Percentiles rank a stretch among this genome's conserved stretches.
Evolutionary conservation across 495 filamentous ascomycete species (phyloP).

Genomic region (Bathelium albidoporum): DNA sequence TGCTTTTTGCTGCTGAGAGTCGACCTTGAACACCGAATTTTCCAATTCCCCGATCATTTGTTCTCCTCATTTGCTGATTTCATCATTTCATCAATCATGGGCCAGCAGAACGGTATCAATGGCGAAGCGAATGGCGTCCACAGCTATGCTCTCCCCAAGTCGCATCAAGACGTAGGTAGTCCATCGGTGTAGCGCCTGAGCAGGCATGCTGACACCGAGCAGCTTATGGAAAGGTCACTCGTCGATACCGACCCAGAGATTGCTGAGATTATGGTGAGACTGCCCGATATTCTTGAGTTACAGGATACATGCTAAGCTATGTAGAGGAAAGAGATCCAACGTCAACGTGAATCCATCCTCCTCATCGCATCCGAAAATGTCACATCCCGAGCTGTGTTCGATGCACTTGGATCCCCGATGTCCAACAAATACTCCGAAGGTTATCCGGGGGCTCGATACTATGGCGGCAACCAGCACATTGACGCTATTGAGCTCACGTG

Average conservation of each 20-base stretch:
- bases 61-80: no score
- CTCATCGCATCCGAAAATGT: slow-evolving; percentile 94
- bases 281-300: neutral
- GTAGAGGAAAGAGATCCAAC: slow-evolving; percentile 86
- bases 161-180: slow-evolving; percentile 73
- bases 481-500: slow-evolving; percentile 92
- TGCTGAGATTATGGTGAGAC: slow-evolving; percentile 74
- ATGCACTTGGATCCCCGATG: slow-evolving; percentile 82
- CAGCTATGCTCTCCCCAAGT: slow-evolving; percentile 75
- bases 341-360: slow-evolving; percentile 96
- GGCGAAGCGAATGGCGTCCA: neutral
- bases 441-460: slow-evolving; percentile 96
- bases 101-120: slow-evolving; percentile 14
- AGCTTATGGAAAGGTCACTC: slow-evolving; percentile 88
- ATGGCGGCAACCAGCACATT: slow-evolving; percentile 98
- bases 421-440: slow-evolving; percentile 99
- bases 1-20: neutral
- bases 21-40: no score
- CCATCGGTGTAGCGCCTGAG: slow-evolving; percentile 3
- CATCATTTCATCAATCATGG: neutral
- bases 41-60: no score
- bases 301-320: slow-evolving; percentile 12
- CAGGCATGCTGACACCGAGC: slow-evolving; percentile 22
- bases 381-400: slow-evolving; percentile 79
- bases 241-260: slow-evolving; percentile 83